Percentiles rank a stretch among this genome's conserved stretches.
Conservation (phyloP, 2,329 filamentous ascomycete species). For the Daldinia sp. region DNA sequence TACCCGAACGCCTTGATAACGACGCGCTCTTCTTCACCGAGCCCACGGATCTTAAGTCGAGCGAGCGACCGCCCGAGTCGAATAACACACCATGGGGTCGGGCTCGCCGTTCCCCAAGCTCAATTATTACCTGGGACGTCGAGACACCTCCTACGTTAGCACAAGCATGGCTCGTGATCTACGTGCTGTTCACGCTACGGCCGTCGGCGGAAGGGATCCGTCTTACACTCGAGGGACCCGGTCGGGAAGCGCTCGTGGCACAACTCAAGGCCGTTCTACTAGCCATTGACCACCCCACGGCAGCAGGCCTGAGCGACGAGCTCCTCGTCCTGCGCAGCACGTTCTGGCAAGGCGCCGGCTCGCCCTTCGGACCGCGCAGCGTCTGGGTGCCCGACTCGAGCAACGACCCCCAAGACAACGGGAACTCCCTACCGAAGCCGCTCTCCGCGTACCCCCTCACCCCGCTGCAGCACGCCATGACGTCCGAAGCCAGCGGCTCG, state of each 20-base stretch:
- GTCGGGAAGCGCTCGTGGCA: constrained; percentile 49
- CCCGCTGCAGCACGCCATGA: constrained; percentile 62
- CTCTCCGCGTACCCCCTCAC: constrained; percentile 63
- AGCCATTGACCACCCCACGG: constrained; percentile 61
- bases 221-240: constrained; percentile 58
- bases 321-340: constrained; percentile 63
- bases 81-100: constrained; percentile 69
- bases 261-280: constrained; percentile 63
- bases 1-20: constrained; percentile 53
- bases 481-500: constrained; percentile 51
- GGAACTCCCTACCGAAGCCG: constrained; percentile 52
- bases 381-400: constrained; percentile 68
- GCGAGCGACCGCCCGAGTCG: constrained; percentile 61
- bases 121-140: constrained; percentile 59
- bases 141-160: constrained; percentile 58
- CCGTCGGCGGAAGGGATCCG: constrained; percentile 63
- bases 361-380: constrained; percentile 73
- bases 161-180: constrained; percentile 66
- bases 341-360: constrained; percentile 79
- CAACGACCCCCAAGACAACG: constrained; percentile 35
- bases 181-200: constrained; percentile 64
- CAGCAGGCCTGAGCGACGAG: constrained; percentile 49
- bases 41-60: constrained; percentile 61
- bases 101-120: constrained; percentile 65
- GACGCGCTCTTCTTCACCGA: constrained; percentile 59